phyloP scores from a whole-genome alignment of 73 alveolate species.

The Stentor roeselii region DNA sequence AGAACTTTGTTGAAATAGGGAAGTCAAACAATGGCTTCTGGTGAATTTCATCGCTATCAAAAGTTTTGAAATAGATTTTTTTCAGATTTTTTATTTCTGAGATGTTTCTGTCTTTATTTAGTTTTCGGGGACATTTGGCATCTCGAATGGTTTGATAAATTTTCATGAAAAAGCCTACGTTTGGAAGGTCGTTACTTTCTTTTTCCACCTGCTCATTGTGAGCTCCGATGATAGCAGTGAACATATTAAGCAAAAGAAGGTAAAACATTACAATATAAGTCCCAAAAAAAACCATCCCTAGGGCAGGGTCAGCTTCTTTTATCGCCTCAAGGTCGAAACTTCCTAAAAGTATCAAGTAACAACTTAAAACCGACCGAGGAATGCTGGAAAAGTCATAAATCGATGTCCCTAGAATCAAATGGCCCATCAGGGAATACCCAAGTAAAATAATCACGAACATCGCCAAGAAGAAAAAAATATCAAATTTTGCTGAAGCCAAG shows the following conservation, averaged over 20 bases:
- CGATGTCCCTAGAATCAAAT: slow-evolving; percentile 39
- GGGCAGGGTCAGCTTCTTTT: slow-evolving; percentile 29
- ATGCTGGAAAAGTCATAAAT: slow-evolving; percentile 29
- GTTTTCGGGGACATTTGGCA: background rate
- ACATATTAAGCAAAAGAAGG: slow-evolving; percentile 40
- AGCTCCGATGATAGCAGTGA: slow-evolving; percentile 49
- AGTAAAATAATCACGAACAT: slow-evolving; percentile 41
- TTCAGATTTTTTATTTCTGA: background rate
- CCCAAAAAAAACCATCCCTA: slow-evolving; percentile 37
- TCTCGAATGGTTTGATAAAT: background rate
- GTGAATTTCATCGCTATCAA: background rate
- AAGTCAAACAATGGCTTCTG: background rate
- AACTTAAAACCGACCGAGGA: slow-evolving; percentile 14
- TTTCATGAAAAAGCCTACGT: background rate
- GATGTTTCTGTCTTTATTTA: background rate
- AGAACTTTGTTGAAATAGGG: background rate
- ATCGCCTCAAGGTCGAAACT: slow-evolving; percentile 30
- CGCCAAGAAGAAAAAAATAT: slow-evolving; percentile 46
- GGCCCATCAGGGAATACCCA: slow-evolving; percentile 54
- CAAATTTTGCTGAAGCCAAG: slow-evolving; percentile 37
- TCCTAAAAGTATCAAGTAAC: background rate
- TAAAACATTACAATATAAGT: slow-evolving; percentile 36
- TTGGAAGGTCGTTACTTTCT: slow-evolving; percentile 21
- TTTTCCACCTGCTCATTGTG: slow-evolving; percentile 30
- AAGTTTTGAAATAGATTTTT: background rate